Evolutionary conservation across 2,329 filamentous ascomycete genomes (phyloP).

Genomic region (Zasmidium angulare): DNA sequence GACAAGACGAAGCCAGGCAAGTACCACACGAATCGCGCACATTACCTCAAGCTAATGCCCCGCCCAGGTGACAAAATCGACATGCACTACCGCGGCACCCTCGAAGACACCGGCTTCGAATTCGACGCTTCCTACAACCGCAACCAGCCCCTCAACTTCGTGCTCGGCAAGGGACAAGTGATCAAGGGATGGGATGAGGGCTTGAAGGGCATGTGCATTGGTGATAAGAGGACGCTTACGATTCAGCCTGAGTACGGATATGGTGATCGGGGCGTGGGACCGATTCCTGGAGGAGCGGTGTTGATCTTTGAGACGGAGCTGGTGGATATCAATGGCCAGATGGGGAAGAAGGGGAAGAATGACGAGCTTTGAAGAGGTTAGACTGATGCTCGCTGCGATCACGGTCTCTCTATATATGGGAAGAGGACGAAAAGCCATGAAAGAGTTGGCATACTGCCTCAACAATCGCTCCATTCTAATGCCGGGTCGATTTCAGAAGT

Average conservation of each 20-base stretch:
- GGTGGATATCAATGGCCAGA: slow-evolving; percentile 69
- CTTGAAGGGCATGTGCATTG: slow-evolving; percentile 90
- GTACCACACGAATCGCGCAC: slow-evolving; percentile 5
- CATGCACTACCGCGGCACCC: slow-evolving; percentile 86
- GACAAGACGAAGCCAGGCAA: slow-evolving; percentile 62
- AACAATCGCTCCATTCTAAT: too few species aligned
- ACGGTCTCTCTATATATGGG: too few species aligned
- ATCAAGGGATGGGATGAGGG: slow-evolving; percentile 98
- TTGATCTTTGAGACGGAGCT: slow-evolving; percentile 91
- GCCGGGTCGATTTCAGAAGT: too few species aligned
- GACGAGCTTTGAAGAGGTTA: slow-evolving; percentile 4
- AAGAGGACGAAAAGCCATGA: too few species aligned
- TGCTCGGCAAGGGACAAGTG: slow-evolving; percentile 77
- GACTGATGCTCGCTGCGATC: neutral
- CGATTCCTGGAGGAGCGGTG: slow-evolving; percentile 81
- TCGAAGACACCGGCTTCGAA: slow-evolving; percentile 63
- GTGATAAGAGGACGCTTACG: slow-evolving; percentile 87
- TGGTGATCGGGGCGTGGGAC: slow-evolving; percentile 73
- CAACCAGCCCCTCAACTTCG: slow-evolving; percentile 73
- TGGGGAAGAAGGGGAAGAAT: neutral
- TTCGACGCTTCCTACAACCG: slow-evolving; percentile 68
- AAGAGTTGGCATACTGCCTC: too few species aligned
- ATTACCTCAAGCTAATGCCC: neutral
- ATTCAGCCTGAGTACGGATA: slow-evolving; percentile 84
- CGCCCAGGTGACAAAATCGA: slow-evolving; percentile 70